Evolutionary conservation across 148 eudicot genomes (phyloP).

Genomic region (Rhododendron ferrugineum): DNA sequence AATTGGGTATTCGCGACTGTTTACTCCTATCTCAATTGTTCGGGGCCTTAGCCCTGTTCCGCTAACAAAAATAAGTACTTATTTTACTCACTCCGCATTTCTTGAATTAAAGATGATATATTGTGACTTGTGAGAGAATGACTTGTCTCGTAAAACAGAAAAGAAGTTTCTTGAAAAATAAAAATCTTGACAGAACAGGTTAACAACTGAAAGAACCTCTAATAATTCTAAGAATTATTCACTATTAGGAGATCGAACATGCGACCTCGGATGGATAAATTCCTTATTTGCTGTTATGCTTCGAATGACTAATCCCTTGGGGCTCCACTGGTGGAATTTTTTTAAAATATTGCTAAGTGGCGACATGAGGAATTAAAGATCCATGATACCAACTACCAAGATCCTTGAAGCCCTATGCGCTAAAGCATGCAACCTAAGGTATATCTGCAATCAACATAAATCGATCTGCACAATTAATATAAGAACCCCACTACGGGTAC

Average conservation of each 20-base stretch:
- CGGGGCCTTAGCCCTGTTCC: neutral
- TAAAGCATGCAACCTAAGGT: neutral
- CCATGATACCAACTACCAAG: neutral
- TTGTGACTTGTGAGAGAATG: no score
- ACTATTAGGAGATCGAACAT: neutral
- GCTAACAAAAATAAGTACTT: no score
- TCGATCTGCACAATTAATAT: neutral
- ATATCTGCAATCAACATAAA: neutral
- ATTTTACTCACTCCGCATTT: no score
- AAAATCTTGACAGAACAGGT: neutral
- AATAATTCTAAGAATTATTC: neutral
- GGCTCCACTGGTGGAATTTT: neutral
- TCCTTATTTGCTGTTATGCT: neutral
- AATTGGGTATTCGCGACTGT: neutral
- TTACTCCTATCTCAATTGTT: neutral
- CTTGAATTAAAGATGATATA: no score
- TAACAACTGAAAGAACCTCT: neutral
- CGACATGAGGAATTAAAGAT: conserved; percentile 7
- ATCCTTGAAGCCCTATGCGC: neutral
- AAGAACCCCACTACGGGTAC: no score
- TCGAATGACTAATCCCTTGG: neutral
- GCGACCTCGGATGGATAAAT: neutral
- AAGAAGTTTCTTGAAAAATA: no score
- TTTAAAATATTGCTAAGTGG: neutral
- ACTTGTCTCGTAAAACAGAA: no score